Conservation (phyloP, 2,329 filamentous ascomycete genomes). For the Ilyonectria robusta region DNA sequence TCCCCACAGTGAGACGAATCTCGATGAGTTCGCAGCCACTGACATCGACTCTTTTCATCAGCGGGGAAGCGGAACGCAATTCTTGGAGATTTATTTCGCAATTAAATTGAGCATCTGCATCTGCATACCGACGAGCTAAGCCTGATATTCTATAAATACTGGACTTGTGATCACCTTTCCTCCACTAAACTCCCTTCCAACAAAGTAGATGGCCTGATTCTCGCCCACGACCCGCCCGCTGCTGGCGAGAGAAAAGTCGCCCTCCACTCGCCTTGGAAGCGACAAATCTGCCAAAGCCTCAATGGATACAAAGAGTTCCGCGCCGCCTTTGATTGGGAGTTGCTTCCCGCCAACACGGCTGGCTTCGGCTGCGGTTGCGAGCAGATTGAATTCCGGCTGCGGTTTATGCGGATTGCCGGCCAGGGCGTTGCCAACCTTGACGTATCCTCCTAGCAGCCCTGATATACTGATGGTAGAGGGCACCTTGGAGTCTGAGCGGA, state of each 20-base stretch:
- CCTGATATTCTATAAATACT: conserved; percentile 4
- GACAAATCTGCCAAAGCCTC: conserved; percentile 38
- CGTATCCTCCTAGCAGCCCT: conserved; percentile 48
- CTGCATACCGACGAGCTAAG: neutral
- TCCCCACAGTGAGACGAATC: neutral
- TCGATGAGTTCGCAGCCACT: neutral
- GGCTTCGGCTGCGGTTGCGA: conserved; percentile 30
- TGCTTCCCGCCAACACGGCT: conserved; percentile 32
- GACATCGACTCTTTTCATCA: neutral
- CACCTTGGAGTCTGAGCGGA: conserved; percentile 11
- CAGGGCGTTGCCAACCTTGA: conserved; percentile 49
- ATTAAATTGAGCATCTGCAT: neutral
- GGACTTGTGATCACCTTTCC: conserved; percentile 20
- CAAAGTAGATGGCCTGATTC: conserved; percentile 16
- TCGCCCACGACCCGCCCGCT: neutral
- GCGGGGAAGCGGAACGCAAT: neutral
- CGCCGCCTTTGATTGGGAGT: conserved; percentile 41
- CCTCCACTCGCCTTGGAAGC: conserved; percentile 42
- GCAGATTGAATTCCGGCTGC: conserved; percentile 42
- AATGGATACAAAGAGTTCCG: conserved; percentile 44
- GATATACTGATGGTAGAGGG: conserved; percentile 37
- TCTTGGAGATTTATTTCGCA: neutral
- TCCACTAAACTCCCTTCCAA: conserved; percentile 7
- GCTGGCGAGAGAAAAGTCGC: conserved; percentile 23
- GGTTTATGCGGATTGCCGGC: conserved; percentile 48